Conservation (phyloP, 148 eudicot genomes). For the Amaranthus palmeri region DNA sequence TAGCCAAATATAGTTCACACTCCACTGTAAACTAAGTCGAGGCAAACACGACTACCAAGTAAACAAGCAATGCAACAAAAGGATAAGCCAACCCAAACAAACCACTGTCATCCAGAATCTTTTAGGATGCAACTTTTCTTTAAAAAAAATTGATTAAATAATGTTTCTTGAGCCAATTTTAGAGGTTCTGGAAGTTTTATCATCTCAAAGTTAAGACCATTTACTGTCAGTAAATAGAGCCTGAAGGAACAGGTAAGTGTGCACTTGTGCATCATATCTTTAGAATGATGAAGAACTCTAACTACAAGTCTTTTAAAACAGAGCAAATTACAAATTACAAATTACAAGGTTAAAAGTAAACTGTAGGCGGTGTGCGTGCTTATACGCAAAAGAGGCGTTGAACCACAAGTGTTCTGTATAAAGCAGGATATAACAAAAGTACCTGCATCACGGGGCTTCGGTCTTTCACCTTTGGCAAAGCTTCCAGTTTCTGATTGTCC, state of each 20-base stretch:
- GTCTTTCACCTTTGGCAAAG: slow-evolving; percentile 59
- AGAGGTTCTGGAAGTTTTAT: background rate
- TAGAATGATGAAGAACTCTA: background rate
- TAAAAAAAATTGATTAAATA: no score
- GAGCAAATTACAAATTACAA: background rate
- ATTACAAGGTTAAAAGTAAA: background rate
- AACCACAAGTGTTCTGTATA: background rate
- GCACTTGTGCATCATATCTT: background rate
- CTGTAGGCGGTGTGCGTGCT: background rate
- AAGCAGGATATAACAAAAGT: background rate
- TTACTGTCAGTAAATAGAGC: background rate
- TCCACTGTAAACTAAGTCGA: no score
- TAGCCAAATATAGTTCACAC: background rate
- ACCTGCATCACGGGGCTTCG: slow-evolving; percentile 77
- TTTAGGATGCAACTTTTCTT: no score
- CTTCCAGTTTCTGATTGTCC: slow-evolving; percentile 68
- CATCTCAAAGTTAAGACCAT: background rate
- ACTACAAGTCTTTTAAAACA: background rate
- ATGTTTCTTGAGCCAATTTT: background rate
- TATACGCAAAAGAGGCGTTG: background rate
- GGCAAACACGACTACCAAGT: background rate
- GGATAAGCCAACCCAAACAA: background rate
- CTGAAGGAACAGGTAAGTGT: background rate
- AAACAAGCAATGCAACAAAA: background rate
- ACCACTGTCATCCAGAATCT: background rate